Evolutionary conservation across 2,329 filamentous ascomycete genomes (phyloP).

Genomic region (Fusarium pseudograminearum): DNA sequence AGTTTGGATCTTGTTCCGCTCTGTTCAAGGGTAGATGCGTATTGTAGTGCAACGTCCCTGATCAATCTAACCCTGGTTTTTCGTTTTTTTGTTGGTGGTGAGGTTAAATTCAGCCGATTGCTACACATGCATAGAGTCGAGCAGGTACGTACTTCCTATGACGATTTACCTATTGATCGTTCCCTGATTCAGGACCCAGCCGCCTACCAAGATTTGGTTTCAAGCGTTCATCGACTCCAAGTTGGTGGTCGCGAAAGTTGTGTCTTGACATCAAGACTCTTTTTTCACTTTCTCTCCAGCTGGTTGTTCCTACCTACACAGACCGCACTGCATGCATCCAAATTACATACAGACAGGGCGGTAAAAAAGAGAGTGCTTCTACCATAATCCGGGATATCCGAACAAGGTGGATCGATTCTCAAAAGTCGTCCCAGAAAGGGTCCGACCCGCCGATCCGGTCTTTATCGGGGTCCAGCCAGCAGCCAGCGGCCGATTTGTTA

Average conservation of each 20-base stretch:
- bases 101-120: conserved; percentile 18
- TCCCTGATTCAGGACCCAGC: conserved; percentile 28
- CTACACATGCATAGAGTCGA: conserved; percentile 3
- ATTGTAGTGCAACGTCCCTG: neutral
- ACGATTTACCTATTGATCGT: conserved; percentile 35
- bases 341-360: neutral
- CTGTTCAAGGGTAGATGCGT: conserved; percentile 16
- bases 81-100: conserved; percentile 1
- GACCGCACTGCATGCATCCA: neutral
- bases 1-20: conserved; percentile 10
- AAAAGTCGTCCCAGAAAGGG: conserved; percentile 16
- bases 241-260: conserved; percentile 17
- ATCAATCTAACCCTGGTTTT: conserved; percentile 1
- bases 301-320: conserved; percentile 1
- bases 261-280: conserved; percentile 32
- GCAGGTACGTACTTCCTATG: conserved; percentile 18
- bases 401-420: conserved; percentile 34
- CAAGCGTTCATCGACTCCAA: conserved; percentile 27
- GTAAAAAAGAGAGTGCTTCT: conserved; percentile 8
- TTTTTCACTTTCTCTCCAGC: neutral
- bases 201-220: conserved; percentile 15
- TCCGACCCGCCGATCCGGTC: conserved; percentile 35
- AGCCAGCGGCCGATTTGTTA: conserved; percentile 23
- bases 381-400: conserved; percentile 33
- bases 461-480: conserved; percentile 30